phyloP scores from a whole-genome alignment of 768 basidiomycete genomes.

The Macrolepiota dolichaula region DNA sequence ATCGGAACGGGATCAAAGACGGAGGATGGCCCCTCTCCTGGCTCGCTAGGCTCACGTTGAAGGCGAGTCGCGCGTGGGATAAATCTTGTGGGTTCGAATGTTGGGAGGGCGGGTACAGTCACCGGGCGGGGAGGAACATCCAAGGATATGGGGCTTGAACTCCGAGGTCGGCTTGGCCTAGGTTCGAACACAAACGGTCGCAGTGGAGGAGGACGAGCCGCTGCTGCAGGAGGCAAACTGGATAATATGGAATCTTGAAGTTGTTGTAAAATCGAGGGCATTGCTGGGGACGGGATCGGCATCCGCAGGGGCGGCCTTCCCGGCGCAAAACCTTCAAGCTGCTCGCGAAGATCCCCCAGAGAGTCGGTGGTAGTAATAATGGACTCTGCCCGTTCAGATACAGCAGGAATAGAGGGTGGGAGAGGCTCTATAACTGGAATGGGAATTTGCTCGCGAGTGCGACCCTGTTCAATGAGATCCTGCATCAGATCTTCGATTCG shows the following conservation, averaged over 20 bases:
- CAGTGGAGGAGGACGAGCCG: conserved; percentile 14
- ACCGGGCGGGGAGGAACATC: conserved; percentile 11
- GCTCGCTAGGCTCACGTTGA: not conserved
- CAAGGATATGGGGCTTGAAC: conserved; percentile 14
- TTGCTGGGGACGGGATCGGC: conserved; percentile 45
- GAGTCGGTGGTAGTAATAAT: conserved; percentile 27
- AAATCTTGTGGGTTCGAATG: not conserved
- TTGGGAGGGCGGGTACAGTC: conserved; percentile 9
- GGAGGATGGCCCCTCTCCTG: not conserved
- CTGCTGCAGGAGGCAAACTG: conserved; percentile 1
- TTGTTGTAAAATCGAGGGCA: conserved; percentile 55
- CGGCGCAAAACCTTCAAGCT: conserved; percentile 20
- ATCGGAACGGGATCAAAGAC: not conserved
- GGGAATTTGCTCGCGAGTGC: conserved; percentile 21
- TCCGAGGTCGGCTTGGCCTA: conserved; percentile 11
- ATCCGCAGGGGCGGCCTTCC: conserved; percentile 21
- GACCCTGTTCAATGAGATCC: conserved; percentile 31
- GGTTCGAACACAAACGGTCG: conserved; percentile 16
- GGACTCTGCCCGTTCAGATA: conserved; percentile 20
- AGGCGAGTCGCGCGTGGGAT: not conserved
- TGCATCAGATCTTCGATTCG: conserved; percentile 48
- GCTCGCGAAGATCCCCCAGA: conserved; percentile 23
- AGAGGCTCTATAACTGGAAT: conserved; percentile 14
- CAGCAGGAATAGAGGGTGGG: conserved; percentile 18
- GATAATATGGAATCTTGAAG: conserved; percentile 54